Base-by-base conservation (phyloP, 1,284 basidiomycete genomes). In the Apiotrichum laibachii region DNA sequence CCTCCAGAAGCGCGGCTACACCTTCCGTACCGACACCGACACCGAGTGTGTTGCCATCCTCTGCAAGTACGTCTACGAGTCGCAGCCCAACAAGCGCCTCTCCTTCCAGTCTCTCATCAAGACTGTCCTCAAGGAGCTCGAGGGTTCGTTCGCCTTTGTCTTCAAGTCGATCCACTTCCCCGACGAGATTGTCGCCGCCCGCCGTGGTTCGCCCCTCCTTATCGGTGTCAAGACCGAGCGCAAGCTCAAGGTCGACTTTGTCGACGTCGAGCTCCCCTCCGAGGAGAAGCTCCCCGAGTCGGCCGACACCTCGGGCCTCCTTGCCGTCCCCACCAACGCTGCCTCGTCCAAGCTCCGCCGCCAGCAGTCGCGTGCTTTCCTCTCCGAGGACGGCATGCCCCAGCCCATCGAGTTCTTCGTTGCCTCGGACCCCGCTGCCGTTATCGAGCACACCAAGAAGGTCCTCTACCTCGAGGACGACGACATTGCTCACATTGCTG, bases 331-430 rank as follows among this genome's bases (percentile, higher is more conserved):
- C 19, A 85, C 87, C 65, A 95, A 94, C 55, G 60, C 61, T 47
- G 50, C 54, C 33, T 43, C 26, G 26, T 31, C 60, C 59, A 97
- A 95, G 81, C 87, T 98, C 60, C 85, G 91, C 69, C 90, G 94
- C 69, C 90, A 92, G 46, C 94, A 98, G 78, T 98, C 95, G 54
- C 89, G 96, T 37, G 94, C 95, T 37, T 99, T 99, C 85, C 89
- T 99, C 81, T 92, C 92, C 26, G 96, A 99, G 74, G 94, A 97
- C 79, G 96, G 96, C 61, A 87, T 95, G 73, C 94, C 96, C 50
- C 94, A 98, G 74, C 96, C 96, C 47, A 99, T 99, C 80, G 96
- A 99, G 76, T 99, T 95, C 84, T 99, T 99, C 81, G 88, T 99
- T 70, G 96, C 96, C 11, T 98, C 95, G 8, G 96, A 99, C 73